phyloP scores from a whole-genome alignment of 2,329 filamentous ascomycete species.

The Apiospora hydei region DNA sequence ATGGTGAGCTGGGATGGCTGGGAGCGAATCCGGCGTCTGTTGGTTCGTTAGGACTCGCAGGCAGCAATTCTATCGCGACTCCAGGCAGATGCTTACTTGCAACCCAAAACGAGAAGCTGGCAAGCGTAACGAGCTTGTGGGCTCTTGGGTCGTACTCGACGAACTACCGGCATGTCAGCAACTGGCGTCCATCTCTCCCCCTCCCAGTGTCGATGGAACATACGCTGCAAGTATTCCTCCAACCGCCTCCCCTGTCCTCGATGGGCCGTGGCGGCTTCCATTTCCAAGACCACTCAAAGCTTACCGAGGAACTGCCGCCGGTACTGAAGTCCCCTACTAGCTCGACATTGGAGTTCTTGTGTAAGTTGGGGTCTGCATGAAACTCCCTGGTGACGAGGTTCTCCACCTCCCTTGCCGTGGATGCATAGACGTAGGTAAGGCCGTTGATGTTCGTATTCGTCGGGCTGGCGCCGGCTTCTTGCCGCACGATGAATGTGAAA shows the following conservation, averaged over 20 bases:
- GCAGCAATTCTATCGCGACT: background rate
- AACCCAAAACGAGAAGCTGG: constrained; percentile 95
- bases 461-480: constrained; percentile 58
- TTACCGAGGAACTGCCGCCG: constrained; percentile 79
- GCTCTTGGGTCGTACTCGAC: constrained; percentile 96
- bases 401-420: constrained; percentile 85
- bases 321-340: constrained; percentile 93
- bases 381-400: constrained; percentile 95
- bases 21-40: constrained; percentile 35
- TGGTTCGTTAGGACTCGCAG: constrained; percentile 11
- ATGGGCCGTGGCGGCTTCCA: constrained; percentile 87
- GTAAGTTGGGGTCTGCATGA: constrained; percentile 94
- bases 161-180: constrained; percentile 64
- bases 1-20: constrained; percentile 70
- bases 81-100: constrained; percentile 66
- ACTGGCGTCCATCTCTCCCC: constrained; percentile 22
- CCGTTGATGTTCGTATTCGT: constrained; percentile 82
- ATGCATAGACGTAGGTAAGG: constrained; percentile 90
- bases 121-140: constrained; percentile 86
- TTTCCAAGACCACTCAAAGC: constrained; percentile 96
- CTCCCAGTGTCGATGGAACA: background rate
- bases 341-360: constrained; percentile 96
- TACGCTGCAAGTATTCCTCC: constrained; percentile 94
- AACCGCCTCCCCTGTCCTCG: constrained; percentile 88
- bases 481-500: constrained; percentile 85